Conservation (phyloP, 73 alveolate genomes). For the Effrenium voratum region DNA sequence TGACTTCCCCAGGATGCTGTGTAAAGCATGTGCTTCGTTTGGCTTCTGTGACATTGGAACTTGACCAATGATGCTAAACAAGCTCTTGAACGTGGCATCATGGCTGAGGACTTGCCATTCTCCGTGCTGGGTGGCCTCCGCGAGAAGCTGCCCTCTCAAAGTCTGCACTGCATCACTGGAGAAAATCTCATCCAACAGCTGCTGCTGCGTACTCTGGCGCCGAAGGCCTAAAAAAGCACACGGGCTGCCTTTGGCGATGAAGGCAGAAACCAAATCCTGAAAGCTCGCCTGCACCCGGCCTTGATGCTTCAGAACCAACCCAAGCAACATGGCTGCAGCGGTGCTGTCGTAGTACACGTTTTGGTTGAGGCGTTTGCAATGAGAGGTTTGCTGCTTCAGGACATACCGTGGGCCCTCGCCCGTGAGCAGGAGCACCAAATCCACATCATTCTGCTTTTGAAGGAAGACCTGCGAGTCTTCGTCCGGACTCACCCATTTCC, state of each 20-base stretch:
- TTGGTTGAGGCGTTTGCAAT: background rate
- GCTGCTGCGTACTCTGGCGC: background rate
- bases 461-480: background rate
- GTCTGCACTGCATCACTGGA: background rate
- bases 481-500: background rate
- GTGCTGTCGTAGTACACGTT: background rate
- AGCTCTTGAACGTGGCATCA: slow-evolving; percentile 6
- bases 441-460: background rate
- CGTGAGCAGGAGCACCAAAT: background rate
- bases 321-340: background rate
- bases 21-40: background rate
- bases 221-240: background rate
- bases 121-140: background rate
- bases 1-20: background rate
- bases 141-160: background rate
- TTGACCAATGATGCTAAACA: slow-evolving; percentile 17
- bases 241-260: background rate
- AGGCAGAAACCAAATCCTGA: background rate
- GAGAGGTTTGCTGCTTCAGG: background rate
- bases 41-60: background rate
- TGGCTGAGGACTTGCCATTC: slow-evolving; percentile 5
- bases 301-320: background rate
- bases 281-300: background rate
- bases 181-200: background rate
- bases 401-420: background rate